These are phyloP conservation scores for Ustilago bromivora DNA, from an alignment of 1,284 basidiomycete species.

Conservation along the genomic window DNA sequence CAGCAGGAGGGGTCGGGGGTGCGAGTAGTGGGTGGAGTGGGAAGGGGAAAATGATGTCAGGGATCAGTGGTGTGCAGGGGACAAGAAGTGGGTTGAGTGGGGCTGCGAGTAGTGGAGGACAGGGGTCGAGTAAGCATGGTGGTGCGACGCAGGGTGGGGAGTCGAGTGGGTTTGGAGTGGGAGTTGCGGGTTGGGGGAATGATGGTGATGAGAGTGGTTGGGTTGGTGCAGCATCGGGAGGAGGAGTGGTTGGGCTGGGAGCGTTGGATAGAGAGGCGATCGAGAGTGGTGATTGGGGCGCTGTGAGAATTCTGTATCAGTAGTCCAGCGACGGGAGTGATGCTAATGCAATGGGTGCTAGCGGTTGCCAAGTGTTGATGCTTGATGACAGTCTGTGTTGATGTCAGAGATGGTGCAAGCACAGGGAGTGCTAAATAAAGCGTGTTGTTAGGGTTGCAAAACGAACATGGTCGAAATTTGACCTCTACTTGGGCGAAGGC, in stretches of 20 bases:
- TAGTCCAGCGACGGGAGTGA: background rate
- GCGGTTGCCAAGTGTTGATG: background rate
- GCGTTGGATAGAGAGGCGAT: conserved; percentile 38
- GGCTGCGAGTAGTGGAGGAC: conserved; percentile 11
- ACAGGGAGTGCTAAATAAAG: background rate
- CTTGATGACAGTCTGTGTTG: background rate
- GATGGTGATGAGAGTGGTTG: conserved; percentile 42
- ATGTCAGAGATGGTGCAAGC: background rate
- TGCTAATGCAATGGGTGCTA: background rate
- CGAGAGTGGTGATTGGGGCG: conserved; percentile 46
- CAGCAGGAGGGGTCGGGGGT: conserved; percentile 7
- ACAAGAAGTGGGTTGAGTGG: conserved; percentile 21
- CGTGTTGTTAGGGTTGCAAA: background rate
- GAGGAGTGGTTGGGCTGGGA: background rate
- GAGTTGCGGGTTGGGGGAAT: conserved; percentile 30
- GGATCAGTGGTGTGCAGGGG: conserved; percentile 20
- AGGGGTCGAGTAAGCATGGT: conserved; percentile 3
- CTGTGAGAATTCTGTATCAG: conserved; percentile 46
- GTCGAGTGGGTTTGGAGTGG: conserved; percentile 28
- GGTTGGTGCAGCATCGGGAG: conserved; percentile 8
- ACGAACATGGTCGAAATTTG: background rate
- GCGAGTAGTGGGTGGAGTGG: conserved; percentile 49
- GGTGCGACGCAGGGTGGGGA: conserved; percentile 18
- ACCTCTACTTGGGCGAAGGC: conserved; percentile 6
- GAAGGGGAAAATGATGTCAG: conserved; percentile 27